Base-by-base conservation (phyloP, 176 grass and related monocot species). In the Musa troglodytarum region DNA sequence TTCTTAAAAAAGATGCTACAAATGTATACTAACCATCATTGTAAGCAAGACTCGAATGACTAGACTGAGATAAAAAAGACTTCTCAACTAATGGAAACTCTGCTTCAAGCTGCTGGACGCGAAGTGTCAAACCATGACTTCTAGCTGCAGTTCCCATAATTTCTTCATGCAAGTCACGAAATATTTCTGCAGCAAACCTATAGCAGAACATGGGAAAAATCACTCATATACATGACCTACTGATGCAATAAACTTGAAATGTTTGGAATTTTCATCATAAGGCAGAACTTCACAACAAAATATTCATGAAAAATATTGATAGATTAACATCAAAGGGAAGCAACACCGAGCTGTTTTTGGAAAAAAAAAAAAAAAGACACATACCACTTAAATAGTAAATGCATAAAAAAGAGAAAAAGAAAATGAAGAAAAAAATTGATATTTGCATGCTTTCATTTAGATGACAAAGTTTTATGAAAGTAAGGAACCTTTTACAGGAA, bases 181-280 rank as follows among this genome's bases (percentile, higher is more conserved):
- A 98, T 76, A 98, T 98, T 79, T 89, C 94, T 69, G 90, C 88
- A 23, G 94, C 94, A 85, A 98, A 98, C 81, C 94, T 98, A 43
- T 72, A 62, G 52, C 50, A 55, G 58, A 55, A 67, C 71, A 68
- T 77, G 19, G 68, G 51, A 71, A 19, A 26, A 51, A 49, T 14
- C 49, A 71, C 8, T 50, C 8, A 10, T 50, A 16, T 21, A 52
- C 49, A 71, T 10, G 29, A 10, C 21, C 25, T 11, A 50, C 12
- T n/a, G 4, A 4, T 50, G 11, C 5, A 65, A 13, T 28, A 26
- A 65, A 9, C 10, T 65, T n/a, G 17, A 62, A 8, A 28, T 5
- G 23, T 8, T 22, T 10, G 12, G 5, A 65, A 65, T 13, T 20
- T 61, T 19, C 57, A 61, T 61, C 57, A 65, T 26, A 12, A 28